A percentile compares a stretch with the other conserved stretches of the same genome.
phyloP scores from a whole-genome alignment of 2,329 filamentous ascomycete genomes.

The Fusarium phyllophilum region DNA sequence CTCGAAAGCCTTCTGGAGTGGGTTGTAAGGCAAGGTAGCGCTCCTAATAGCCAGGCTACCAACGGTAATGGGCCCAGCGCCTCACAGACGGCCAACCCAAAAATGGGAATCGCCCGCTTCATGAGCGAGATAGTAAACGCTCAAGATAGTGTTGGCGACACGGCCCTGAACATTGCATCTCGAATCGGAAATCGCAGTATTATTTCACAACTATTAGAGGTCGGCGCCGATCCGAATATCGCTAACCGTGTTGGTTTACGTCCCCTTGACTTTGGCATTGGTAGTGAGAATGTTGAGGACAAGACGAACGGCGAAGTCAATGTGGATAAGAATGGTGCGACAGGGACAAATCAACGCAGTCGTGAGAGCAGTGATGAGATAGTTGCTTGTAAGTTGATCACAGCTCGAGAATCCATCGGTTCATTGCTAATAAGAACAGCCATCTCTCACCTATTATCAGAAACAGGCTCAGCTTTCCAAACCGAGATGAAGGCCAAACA shows the following conservation, averaged over 20 bases:
- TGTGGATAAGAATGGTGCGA: conserved; percentile 56
- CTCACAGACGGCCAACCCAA: conserved; percentile 61
- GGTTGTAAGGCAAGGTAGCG: conserved; percentile 85
- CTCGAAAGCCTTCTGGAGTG: conserved; percentile 94
- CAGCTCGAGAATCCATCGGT: not conserved
- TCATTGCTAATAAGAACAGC: conserved; percentile 56
- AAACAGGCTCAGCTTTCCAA: conserved; percentile 82
- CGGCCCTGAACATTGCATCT: conserved; percentile 91
- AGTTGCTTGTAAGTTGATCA: conserved; percentile 72
- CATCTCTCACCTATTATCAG: conserved; percentile 83
- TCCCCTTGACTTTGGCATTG: conserved; percentile 94
- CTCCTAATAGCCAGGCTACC: conserved; percentile 61
- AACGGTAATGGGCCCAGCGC: conserved; percentile 51
- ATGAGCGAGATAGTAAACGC: conserved; percentile 98
- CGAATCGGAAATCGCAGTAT: conserved; percentile 94
- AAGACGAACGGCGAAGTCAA: conserved; percentile 55
- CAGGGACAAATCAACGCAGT: conserved; percentile 64
- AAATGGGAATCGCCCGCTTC: conserved; percentile 89
- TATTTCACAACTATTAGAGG: conserved; percentile 94
- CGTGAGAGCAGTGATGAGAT: conserved; percentile 83
- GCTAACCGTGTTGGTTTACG: conserved; percentile 89
- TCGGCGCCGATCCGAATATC: conserved; percentile 92
- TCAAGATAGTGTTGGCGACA: conserved; percentile 93
- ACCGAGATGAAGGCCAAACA: conserved; percentile 86
- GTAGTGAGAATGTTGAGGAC: conserved; percentile 67